phyloP scores from a whole-genome alignment of 371 early-diverging fungal genomes.

The Lichtheimia corymbifera region DNA sequence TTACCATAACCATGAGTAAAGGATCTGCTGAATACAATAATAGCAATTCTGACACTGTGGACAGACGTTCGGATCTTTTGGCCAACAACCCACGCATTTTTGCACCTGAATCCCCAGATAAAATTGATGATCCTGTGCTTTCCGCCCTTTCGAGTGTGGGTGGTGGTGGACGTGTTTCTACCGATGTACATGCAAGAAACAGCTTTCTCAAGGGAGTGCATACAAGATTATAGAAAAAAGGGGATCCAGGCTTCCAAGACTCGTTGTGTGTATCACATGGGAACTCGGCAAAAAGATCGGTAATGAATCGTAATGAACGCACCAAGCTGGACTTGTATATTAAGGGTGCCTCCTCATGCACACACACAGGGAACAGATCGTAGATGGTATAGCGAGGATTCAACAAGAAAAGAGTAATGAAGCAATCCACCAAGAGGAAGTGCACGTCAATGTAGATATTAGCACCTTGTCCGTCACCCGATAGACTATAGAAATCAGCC shows the following conservation, averaged over 20 bases:
- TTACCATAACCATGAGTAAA: neutral
- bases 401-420: conserved; percentile 1
- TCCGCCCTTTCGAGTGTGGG: neutral
- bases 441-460: neutral
- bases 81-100: neutral
- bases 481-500: neutral
- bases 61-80: neutral
- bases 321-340: neutral
- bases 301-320: neutral
- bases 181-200: neutral
- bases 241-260: neutral
- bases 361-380: conserved; percentile 5
- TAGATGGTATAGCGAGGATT: conserved; percentile 2
- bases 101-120: neutral
- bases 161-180: neutral
- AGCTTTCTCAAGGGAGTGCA: neutral
- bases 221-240: neutral
- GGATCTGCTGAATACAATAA: neutral
- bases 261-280: too few relatives aligned
- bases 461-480: neutral
- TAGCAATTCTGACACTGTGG: neutral
- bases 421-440: neutral
- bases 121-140: neutral
- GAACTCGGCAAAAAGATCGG: too few relatives aligned
- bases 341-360: neutral